A percentile compares a stretch with the other conserved stretches of the same genome.
phyloP scores from a whole-genome alignment of 306 rosid species.

The Adenanthera pavonina region DNA sequence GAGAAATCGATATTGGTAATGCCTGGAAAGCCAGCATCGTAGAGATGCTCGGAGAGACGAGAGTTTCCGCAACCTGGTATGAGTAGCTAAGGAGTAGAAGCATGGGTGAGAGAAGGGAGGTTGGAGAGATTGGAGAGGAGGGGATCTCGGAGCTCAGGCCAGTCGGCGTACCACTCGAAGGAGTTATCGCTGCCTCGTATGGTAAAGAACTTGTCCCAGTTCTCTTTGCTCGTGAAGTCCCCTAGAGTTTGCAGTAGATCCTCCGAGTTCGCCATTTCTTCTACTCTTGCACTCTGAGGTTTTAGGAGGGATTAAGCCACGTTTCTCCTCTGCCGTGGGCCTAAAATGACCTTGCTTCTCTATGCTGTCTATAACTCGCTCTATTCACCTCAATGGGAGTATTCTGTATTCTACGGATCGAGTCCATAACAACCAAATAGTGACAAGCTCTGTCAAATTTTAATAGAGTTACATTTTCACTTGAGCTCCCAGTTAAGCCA shows the following conservation, averaged over 20 bases:
- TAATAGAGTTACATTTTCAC: too few relatives aligned
- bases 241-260: constrained; percentile 75
- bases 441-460: too few relatives aligned
- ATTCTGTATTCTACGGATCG: too few relatives aligned
- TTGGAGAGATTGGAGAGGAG: constrained; percentile 60
- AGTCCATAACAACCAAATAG: too few relatives aligned
- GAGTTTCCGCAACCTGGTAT: constrained; percentile 94
- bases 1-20: constrained; percentile 89
- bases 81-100: constrained; percentile 52
- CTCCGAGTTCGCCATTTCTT: constrained; percentile 50
- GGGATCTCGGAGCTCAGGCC: constrained; percentile 65
- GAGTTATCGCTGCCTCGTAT: constrained; percentile 67
- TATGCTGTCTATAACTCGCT: too few relatives aligned
- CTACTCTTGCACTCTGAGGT: background rate
- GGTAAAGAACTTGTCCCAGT: constrained; percentile 96
- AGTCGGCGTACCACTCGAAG: constrained; percentile 96
- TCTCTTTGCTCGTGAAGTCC: constrained; percentile 90
- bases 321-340: background rate
- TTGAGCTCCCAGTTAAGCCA: too few relatives aligned
- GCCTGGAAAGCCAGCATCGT: constrained; percentile 68
- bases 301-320: constrained; percentile 2
- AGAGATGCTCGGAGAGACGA: constrained; percentile 84
- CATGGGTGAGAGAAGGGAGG: constrained; percentile 20
- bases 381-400: too few relatives aligned
- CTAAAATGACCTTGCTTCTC: background rate